Evolutionary conservation across 1,139 yeast genomes (phyloP).

Genomic region (Scheffersomyces insectosa): DNA sequence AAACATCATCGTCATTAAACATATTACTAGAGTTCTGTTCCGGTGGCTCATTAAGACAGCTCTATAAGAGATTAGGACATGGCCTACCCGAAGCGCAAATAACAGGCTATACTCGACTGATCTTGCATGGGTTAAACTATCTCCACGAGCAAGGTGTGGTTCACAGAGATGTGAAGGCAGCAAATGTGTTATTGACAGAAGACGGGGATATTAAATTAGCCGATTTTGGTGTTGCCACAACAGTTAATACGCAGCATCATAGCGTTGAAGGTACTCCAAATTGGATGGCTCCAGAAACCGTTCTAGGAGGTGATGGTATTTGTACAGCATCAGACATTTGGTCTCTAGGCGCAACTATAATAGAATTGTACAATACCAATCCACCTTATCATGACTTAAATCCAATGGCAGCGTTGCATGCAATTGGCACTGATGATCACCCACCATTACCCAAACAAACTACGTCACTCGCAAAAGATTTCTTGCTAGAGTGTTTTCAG

Average conservation of each 20-base stretch:
- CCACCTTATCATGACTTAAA: slow-evolving; percentile 86
- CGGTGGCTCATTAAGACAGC: slow-evolving; percentile 78
- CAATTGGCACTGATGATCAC: slow-evolving; percentile 82
- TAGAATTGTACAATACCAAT: slow-evolving; percentile 80
- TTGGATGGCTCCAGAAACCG: slow-evolving; percentile 89
- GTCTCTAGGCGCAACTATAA: slow-evolving; percentile 95
- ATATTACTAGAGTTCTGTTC: slow-evolving; percentile 78
- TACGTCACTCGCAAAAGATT: slow-evolving; percentile 58
- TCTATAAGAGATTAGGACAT: slow-evolving; percentile 56
- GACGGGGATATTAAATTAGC: slow-evolving; percentile 67
- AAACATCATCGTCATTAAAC: slow-evolving; percentile 63
- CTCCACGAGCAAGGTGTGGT: slow-evolving; percentile 73
- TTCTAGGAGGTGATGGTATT: slow-evolving; percentile 76
- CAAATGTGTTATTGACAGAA: slow-evolving; percentile 65
- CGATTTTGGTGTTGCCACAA: slow-evolving; percentile 78
- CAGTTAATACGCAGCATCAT: slow-evolving; percentile 42
- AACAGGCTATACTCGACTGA: slow-evolving; percentile 63
- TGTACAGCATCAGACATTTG: slow-evolving; percentile 86
- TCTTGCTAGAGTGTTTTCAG: slow-evolving; percentile 75
- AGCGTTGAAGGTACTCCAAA: slow-evolving; percentile 70
- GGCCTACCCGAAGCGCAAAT: slow-evolving; percentile 64
- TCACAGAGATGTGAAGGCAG: slow-evolving; percentile 79
- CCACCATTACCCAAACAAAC: slow-evolving; percentile 73
- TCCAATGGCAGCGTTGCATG: slow-evolving; percentile 88
- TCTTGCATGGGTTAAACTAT: slow-evolving; percentile 69